Conservation (phyloP, 140 eudicot species). For the Bidens hawaiensis region DNA sequence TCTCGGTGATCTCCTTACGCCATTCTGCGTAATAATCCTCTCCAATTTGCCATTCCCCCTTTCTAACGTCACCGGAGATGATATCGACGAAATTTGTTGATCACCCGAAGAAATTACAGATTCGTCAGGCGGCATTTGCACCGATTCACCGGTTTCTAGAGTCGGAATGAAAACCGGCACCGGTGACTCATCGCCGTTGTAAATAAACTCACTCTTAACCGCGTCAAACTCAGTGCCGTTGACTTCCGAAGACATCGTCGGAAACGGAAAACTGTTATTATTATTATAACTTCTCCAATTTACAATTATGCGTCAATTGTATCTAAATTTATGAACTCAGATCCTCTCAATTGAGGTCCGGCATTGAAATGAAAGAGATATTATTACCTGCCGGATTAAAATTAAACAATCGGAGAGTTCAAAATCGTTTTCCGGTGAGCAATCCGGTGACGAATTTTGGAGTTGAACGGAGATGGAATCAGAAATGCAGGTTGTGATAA, state of each 20-base stretch:
- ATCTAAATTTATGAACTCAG: constrained; percentile 6
- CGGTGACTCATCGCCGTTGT: background rate
- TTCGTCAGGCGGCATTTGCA: background rate
- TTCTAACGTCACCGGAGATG: constrained; percentile 1
- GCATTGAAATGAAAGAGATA: background rate
- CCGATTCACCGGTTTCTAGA: background rate
- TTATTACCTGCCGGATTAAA: background rate
- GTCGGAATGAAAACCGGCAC: background rate
- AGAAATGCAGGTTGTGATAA: constrained; percentile 23
- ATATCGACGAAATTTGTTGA: constrained; percentile 17
- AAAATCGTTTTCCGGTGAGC: background rate
- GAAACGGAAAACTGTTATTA: too few species aligned
- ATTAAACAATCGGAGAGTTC: background rate
- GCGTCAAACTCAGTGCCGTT: constrained; percentile 13
- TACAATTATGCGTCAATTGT: constrained; percentile 2
- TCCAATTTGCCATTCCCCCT: constrained; percentile 2
- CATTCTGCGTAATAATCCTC: background rate
- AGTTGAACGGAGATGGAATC: background rate
- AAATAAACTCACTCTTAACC: background rate
- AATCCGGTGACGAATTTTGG: constrained; percentile 7
- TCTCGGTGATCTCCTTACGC: constrained; percentile 10
- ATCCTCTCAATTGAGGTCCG: constrained; percentile 6
- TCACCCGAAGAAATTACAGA: background rate
- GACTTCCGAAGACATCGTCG: background rate
- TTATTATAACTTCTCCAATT: constrained; percentile 3